Evolutionary conservation across 345 rosid species (phyloP), one percentile per base, ranked within the genome.

Genomic region (Hibiscus trionum): DNA sequence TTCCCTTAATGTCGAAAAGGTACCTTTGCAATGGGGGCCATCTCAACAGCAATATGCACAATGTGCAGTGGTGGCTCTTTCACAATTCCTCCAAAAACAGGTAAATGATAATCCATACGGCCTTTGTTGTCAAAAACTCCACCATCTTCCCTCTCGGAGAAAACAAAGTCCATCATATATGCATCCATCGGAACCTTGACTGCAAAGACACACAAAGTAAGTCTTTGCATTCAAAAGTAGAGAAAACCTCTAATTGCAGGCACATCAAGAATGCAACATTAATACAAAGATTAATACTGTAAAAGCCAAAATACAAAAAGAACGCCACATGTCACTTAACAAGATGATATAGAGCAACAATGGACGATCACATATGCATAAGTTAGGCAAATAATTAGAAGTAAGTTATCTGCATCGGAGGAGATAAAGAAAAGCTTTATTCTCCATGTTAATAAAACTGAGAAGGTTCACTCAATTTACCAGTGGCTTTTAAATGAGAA

Each of bases 1-100:
- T 49, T 63, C 49, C 50, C 50, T 63, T 19, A 19, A 19, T 56
- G 56, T 56, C 66, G 4, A 7, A 61, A 62, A 58, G 16, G 73
- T 81, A 90, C 98, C 97, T 91, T 94, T 39, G 97, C 98, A 63
- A 94, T 86, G 35, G 97, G 98, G 61, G 98, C 98, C 97, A 94
- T 91, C 84, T 94, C 97, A 73, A 94, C 96, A 80, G 95, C 84
- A 69, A 94, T 82, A 81, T 94, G 98, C 71, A 94, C 95, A 76
- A 94, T 76, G 77, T 91, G 88, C 88, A 90, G 83, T 59, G 98
- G 97, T 62, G 97, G 91, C 81, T 91, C 96, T 80, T 85, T 90
- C 12, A 71, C 77, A 37, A 88, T 77, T 74, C 95, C 97, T 74
- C 90, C 96, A 73, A 80, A 62, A 15, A 90, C 90, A 14, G 97